These are phyloP conservation scores for Panicum virgatum DNA, from an alignment of 202 grass and related monocot genomes.

Conservation along the genomic window DNA sequence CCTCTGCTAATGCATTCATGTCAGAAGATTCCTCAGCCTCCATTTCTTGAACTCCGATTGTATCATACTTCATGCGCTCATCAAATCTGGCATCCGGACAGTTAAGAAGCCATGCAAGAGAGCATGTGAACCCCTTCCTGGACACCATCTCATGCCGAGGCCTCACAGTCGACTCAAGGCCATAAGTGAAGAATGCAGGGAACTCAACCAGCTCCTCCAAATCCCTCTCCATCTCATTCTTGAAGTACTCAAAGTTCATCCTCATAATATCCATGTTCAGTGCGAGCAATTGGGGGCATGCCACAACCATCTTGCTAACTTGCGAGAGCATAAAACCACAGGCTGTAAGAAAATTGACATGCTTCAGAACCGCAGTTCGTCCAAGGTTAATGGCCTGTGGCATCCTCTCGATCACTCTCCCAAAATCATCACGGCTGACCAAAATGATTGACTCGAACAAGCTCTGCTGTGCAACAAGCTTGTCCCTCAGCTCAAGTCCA, in stretches of 20 bases:
- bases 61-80: constrained; percentile 92
- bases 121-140: constrained; percentile 83
- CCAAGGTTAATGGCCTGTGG: constrained; percentile 82
- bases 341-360: constrained; percentile 78
- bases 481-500: constrained; percentile 74
- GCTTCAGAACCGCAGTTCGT: constrained; percentile 68
- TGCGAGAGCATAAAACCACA: constrained; percentile 86
- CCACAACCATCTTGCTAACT: constrained; percentile 79
- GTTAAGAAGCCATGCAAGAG: constrained; percentile 90
- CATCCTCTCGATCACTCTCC: constrained; percentile 88
- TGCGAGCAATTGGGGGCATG: constrained; percentile 77
- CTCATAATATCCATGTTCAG: constrained; percentile 98
- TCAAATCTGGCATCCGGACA: constrained; percentile 84
- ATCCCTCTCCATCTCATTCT: constrained; percentile 87
- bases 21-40: constrained; percentile 57
- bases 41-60: constrained; percentile 94
- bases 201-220: constrained; percentile 83
- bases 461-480: constrained; percentile 67
- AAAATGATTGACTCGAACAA: constrained; percentile 83
- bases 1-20: constrained; percentile 45
- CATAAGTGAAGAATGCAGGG: constrained; percentile 96
- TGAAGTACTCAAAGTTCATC: constrained; percentile 85
- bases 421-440: constrained; percentile 70
- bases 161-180: constrained; percentile 77
- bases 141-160: constrained; percentile 71